A percentile compares a stretch with the other conserved stretches of the same genome.
These are phyloP conservation scores for Piper longum DNA, from an alignment of 164 flowering plant genomes.

Conservation along the genomic window DNA sequence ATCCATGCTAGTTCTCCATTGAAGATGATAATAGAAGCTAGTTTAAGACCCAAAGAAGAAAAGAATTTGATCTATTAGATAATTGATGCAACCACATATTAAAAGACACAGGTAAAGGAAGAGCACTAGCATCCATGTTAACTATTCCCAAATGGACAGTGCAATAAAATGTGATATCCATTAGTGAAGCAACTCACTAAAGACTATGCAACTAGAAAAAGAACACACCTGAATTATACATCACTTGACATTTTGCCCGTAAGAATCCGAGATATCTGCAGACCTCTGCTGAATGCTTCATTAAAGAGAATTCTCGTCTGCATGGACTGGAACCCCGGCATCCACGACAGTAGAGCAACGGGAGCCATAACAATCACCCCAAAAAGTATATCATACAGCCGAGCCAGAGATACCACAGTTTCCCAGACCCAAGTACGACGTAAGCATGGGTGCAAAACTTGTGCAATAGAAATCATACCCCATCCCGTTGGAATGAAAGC, in stretches of 20 bases:
- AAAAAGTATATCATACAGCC: conserved; percentile 67
- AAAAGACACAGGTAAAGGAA: no score
- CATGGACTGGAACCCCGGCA: conserved; percentile 90
- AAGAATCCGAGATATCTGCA: conserved; percentile 72
- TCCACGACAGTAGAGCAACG: conserved; percentile 78
- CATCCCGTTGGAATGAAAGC: conserved; percentile 93
- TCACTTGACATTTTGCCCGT: conserved; percentile 46
- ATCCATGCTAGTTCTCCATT: no score
- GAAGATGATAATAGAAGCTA: no score
- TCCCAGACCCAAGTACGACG: conserved; percentile 70
- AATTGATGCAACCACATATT: no score
- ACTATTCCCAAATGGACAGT: no score
- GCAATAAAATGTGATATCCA: no score
- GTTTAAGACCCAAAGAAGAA: no score
- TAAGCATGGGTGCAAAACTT: conserved; percentile 65
- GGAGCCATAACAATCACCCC: conserved; percentile 81
- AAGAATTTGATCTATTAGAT: no score
- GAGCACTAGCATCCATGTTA: no score
- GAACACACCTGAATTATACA: not conserved
- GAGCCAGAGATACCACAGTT: conserved; percentile 68
- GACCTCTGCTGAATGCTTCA: conserved; percentile 91
- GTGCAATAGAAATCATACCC: conserved; percentile 78
- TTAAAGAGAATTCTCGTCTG: conserved; percentile 90
- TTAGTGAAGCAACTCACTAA: not conserved
- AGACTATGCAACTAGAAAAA: no score